Base-by-base conservation (phyloP, 495 filamentous ascomycete species). In the Haplographium delicatum region DNA sequence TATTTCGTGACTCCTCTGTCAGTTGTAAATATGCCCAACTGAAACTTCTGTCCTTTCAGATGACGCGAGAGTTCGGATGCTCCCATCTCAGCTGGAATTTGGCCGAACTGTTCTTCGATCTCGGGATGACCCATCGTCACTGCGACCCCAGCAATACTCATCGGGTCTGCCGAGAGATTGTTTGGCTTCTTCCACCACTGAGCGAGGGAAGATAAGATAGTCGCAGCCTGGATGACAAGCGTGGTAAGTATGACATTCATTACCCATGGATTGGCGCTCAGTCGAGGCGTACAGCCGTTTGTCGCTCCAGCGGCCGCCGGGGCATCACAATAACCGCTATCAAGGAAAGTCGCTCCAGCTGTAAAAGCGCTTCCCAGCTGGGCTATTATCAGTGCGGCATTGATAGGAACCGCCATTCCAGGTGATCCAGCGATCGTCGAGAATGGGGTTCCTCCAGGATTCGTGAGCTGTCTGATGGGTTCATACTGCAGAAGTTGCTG, bases 51-150 rank as follows among this genome's bases (percentile, higher is more conserved):
- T 9, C 52, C 62, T 26, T 49, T 56, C 10, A 64, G 47, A 9
- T 28, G 37, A 8, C 42, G 37, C 26, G 41, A 28, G 5, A 64
- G 56, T 39, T 56, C 50, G 5, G 34, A 9, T 24, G 54, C 13
- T 2, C 50, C 53, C 28, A 58, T 58, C 18, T 62, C 62, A 2
- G 54, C 54, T 1, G 59, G 53, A 22, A 61, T 44, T 9, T 24
- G 30, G 11, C 26, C 33, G 26, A 64, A 64, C 24, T 51, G 34
- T 16, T 47, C 22, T 28, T 64, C 62, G 13, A 64, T 48, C 20
- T 62, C 50, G 1, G 62, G 62, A 44, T 64, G 62, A 18, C 62
- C 62, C 62, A 64, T 64, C 2, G 62, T 49, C 11, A 42, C 56
- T 9, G 56, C 62, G 9, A 64, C 56, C 3, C 62, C 62, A 15